phyloP scores from a whole-genome alignment of 805 yeast species.

The Kodamaea leandrae region DNA sequence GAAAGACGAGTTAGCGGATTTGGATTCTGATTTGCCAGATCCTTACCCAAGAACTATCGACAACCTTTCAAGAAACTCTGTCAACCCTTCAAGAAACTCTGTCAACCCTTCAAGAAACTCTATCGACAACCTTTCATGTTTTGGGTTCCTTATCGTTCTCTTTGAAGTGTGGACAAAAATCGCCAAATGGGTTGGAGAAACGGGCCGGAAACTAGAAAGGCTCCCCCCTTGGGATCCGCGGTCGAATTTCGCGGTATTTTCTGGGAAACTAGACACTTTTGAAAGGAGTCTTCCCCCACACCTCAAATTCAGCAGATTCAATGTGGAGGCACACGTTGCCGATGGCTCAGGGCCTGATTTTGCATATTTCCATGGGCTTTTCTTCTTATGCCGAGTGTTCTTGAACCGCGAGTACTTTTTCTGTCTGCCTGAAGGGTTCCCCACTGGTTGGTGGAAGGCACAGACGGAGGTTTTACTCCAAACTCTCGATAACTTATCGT shows the following conservation, averaged over 20 bases:
- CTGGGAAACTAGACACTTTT: slow-evolving; percentile 22
- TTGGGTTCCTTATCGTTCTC: slow-evolving; percentile 28
- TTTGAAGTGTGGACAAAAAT: slow-evolving; percentile 38
- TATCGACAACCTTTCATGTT: too few species aligned
- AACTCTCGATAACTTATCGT: slow-evolving; percentile 22
- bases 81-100: background rate
- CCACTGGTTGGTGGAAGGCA: slow-evolving; percentile 28
- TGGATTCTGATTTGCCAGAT: too few species aligned
- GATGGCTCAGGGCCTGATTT: slow-evolving; percentile 29
- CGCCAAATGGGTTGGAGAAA: slow-evolving; percentile 39
- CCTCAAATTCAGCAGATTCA: slow-evolving; percentile 21
- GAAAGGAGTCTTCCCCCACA: slow-evolving; percentile 24
- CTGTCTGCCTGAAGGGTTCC: slow-evolving; percentile 28
- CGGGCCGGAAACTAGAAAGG: slow-evolving; percentile 28
- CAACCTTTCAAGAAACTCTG: background rate
- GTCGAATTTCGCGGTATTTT: slow-evolving; percentile 25
- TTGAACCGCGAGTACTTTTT: slow-evolving; percentile 36
- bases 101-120: background rate
- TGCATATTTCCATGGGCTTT: slow-evolving; percentile 35
- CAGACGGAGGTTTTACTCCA: slow-evolving; percentile 20
- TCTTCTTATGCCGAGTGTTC: slow-evolving; percentile 32
- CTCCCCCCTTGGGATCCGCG: slow-evolving; percentile 27
- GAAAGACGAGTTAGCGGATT: background rate
- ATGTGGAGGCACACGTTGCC: slow-evolving; percentile 27
- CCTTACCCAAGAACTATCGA: too few species aligned